A percentile compares a stretch with the other conserved stretches of the same genome.
These are phyloP conservation scores for Ascochyta fabae DNA, from an alignment of 2,329 filamentous ascomycete species.

Conservation along the genomic window DNA sequence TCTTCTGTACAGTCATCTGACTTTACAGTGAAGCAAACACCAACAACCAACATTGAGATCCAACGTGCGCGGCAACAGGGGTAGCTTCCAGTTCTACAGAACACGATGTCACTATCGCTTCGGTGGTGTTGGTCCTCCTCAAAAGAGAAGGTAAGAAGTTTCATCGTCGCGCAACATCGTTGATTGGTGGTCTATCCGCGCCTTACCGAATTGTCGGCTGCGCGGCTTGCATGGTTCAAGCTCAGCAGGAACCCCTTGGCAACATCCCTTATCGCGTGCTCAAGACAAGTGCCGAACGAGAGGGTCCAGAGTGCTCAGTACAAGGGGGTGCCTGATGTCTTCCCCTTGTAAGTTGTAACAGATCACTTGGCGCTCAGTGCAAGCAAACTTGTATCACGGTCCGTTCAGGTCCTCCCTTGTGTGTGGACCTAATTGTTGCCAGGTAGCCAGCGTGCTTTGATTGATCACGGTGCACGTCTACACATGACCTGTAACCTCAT, in stretches of 20 bases:
- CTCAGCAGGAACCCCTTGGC: constrained; percentile 5
- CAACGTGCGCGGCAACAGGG: no score
- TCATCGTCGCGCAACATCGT: not conserved
- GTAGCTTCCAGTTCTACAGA: not conserved
- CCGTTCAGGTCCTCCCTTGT: no score
- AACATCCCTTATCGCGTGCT: constrained; percentile 7
- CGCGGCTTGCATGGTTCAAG: constrained; percentile 3
- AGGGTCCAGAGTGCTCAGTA: not conserved
- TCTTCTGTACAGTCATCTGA: no score
- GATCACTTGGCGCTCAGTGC: no score
- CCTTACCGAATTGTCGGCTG: not conserved
- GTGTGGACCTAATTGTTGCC: not conserved
- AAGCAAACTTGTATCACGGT: no score
- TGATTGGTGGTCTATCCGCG: not conserved
- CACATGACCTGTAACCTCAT: no score
- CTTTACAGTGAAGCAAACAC: no score
- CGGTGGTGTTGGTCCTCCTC: not conserved
- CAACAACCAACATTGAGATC: no score
- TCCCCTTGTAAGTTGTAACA: no score
- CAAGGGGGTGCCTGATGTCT: no score
- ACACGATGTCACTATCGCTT: not conserved
- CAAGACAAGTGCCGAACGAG: not conserved
- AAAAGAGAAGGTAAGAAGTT: constrained; percentile 1
- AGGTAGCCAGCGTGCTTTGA: not conserved
- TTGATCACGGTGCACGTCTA: not conserved